Evolutionary conservation across 2,329 filamentous ascomycete species (phyloP).

Genomic region (Aspergillus fijiensis): DNA sequence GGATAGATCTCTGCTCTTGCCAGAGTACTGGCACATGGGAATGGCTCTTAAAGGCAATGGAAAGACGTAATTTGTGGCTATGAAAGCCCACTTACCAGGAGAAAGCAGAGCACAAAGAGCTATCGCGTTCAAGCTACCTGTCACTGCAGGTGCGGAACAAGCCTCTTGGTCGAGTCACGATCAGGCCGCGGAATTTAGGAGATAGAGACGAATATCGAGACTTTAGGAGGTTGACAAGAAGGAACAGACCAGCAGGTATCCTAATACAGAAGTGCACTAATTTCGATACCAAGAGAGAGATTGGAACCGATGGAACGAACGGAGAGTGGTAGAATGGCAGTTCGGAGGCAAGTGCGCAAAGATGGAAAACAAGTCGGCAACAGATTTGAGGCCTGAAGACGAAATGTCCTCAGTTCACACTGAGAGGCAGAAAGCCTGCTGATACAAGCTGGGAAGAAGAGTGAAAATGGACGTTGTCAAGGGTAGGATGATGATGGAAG

Average conservation of each 20-base stretch:
- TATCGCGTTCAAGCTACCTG: not conserved
- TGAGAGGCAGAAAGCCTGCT: not conserved
- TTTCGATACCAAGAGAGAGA: no score
- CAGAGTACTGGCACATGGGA: no score
- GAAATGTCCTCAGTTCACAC: not conserved
- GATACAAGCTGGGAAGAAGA: not conserved
- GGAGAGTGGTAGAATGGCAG: no score
- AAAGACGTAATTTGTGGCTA: not conserved
- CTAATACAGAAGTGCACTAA: no score
- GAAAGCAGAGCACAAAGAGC: not conserved
- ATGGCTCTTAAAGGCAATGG: not conserved
- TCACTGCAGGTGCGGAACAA: not conserved
- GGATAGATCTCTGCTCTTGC: no score
- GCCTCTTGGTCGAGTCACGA: not conserved
- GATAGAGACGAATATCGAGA: not conserved
- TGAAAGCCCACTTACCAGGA: not conserved
- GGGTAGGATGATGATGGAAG: not conserved
- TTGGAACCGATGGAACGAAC: no score
- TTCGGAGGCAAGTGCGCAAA: not conserved
- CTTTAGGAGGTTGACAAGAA: not conserved
- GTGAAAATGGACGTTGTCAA: not conserved
- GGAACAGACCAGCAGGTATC: not conserved
- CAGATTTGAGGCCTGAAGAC: not conserved
- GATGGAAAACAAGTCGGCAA: not conserved
- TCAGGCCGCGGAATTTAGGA: not conserved